Evolutionary conservation across 306 rosid genomes (phyloP), one percentile per base, ranked within the genome.

Genomic region (Lithocarpus polystachyus): DNA sequence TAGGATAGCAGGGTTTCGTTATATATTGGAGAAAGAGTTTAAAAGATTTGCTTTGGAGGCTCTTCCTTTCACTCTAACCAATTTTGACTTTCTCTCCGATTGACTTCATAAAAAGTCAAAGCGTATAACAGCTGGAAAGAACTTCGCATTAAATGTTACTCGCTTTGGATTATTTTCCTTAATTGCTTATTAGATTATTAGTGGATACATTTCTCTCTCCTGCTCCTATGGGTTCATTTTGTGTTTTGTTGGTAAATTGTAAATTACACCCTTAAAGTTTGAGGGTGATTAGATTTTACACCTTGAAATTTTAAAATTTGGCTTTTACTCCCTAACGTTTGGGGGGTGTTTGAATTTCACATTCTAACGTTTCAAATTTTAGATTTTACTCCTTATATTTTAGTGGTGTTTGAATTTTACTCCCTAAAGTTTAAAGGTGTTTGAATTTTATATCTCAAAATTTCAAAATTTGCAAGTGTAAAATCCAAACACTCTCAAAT

Each of bases 71-170:
- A 5, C 31, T 14, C 4, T 61, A 70, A 76, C 52, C 43, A 33
- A 4, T 12, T 13, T 56, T 62, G 77, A 24, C 11, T 81, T 80
- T 75, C 71, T 77, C 79, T 70, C 62, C 82, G 67, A 89, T 83
- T 90, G 97, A 92, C 97, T 85, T 80, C 31, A 23, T 0, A 19
- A 76, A 79, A 83, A 71, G 94, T 93, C 97, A 89, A 70, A 82
- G n/a, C 22, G 28, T 48, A 17, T 48, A 59, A 72, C 75, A 75
- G 82, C 71, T 56, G 53, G 79, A 43, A 64, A 60, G 29, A 61
- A 75, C 54, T 61, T 75, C 76, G 23, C 86, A 56, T 76, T 29
- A 53, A 33, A 43, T 35, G 28, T 48, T 60, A 85, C 82, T 77
- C 81, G 76, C 76, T 73, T 55, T 26, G 23, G 52, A n/a, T 28